Evolutionary conservation across 179 eudicot species (phyloP), one percentile per base, ranked within the genome.

Genomic region (Camellia oleifera): DNA sequence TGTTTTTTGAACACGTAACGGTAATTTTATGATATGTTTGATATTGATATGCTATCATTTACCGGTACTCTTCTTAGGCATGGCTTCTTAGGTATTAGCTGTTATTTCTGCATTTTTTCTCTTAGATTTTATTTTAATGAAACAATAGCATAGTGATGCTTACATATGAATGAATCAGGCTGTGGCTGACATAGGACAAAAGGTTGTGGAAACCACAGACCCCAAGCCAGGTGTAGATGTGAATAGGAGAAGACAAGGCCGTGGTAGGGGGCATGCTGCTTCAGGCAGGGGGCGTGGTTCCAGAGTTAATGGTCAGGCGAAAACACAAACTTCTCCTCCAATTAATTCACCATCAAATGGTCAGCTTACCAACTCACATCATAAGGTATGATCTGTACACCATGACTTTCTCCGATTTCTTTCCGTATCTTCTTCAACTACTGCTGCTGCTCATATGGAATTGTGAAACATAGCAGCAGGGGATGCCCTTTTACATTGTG

Each of bases 231-330:
- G 81, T 61, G 71, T 50, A 69, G 97, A 94, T 76, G 72, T 70
- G 67, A 89, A 70, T 76, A 91, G 84, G 85, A 92, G 87, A 89
- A 97, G 88, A 83, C 95, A 92, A 85, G 85, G 91, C 69, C 99
- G 98, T 83, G 93, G 97, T 79, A 90, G 89, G 88, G 93, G 91
- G 20, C 85, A 88, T 57, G 86, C 89, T 80, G 62, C 84, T 77
- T 82, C 90, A 70, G 94, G 91, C 45, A 89, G 94, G 76, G 97
- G 95, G 40, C 98, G 98, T 86, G 90, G 91, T 74, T 82, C 90
- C 66, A 89, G 87, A 80, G 86, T 79, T 80, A 86, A 81, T 85
- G 97, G 93, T 88, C 95, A 81, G 76, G 77, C 89, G 40, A 90
- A 77, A 85, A 45, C 76, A 53, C 96, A 89, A 78, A 63, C 81